A percentile compares a stretch with the other conserved stretches of the same genome.
Conservation (phyloP, 306 rosid genomes). For the Quercus alba region DNA sequence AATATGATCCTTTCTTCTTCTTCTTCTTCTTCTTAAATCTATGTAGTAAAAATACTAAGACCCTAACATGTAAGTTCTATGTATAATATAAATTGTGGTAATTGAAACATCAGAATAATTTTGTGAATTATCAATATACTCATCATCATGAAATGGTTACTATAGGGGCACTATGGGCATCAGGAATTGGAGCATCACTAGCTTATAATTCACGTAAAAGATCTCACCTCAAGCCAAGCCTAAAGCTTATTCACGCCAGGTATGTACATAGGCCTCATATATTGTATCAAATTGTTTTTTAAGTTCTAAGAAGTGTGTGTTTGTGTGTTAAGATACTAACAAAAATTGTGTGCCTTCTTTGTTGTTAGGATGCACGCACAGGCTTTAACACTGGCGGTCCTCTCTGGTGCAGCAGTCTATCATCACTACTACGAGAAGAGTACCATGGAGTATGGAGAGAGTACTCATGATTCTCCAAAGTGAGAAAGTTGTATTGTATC, state of each 20-base stretch:
- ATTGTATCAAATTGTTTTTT: no score
- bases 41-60: no score
- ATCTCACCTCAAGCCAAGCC: conserved; percentile 74
- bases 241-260: conserved; percentile 89
- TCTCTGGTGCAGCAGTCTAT: conserved; percentile 73
- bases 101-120: no score
- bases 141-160: not conserved
- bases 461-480: conserved; percentile 10
- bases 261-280: not conserved
- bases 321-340: not conserved
- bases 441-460: not conserved
- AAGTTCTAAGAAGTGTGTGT: no score
- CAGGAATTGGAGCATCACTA: conserved; percentile 75
- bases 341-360: not conserved
- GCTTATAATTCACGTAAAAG: conserved; percentile 37
- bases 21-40: no score
- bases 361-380: conserved; percentile 76
- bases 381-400: conserved; percentile 74
- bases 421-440: conserved; percentile 62
- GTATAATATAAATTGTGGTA: no score
- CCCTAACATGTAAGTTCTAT: no score
- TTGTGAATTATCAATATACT: not conserved
- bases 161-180: conserved; percentile 71
- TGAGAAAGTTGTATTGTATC: not conserved
- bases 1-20: not conserved